Evolutionary conservation across 371 early-diverging fungal genomes (phyloP), one percentile per base, ranked within the genome.

Genomic region (Apophysomyces trapeziformis): DNA sequence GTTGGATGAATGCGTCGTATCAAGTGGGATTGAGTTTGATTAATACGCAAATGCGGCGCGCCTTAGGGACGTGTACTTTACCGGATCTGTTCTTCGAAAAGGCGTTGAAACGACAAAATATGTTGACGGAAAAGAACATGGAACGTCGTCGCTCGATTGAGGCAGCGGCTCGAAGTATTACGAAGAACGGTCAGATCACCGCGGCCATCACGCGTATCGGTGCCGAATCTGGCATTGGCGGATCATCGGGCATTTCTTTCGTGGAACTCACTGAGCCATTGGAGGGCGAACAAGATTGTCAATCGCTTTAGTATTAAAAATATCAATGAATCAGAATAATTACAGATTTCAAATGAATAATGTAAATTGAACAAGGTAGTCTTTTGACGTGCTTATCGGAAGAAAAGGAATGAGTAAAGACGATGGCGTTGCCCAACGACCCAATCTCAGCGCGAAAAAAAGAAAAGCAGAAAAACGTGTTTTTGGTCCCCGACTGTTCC

Each of bases 1-100:
- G 97, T 12, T 98, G 97, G 99, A 97, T 97, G 97, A 98, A 97
- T 68, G 92, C 97, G 2, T 90, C 89, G 26, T 93, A 90, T 75
- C 91, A 94, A 78, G 87, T 96, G 32, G 97, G 97, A 4, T 71
- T 95, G 57, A 84, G 73, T 7, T 89, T 92, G 60, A 71, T 97
- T 65, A 90, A 87, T 11, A 76, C 81, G 7, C 86, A 87, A 58
- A 85, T 93, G 86, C 79, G 90, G 13, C 86, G 96, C 13, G 93
- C 93, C 0, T 70, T 97, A 38, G 95, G 96, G 2, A 83, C 91
- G 4, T 87, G 95, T 64, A 92, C 91, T 39, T 84, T 83, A 21
- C 96, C 96, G 0, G 91, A 91, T 60, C 63, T 78, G 21, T 87
- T 91, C 45, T 90, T 91, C 66, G 72, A 74, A 43, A 76, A 76